Percentiles rank a stretch among this genome's conserved stretches.
Evolutionary conservation across 2,329 filamentous ascomycete species (phyloP).

Genomic region (Lasiodiplodia hormozganensis): DNA sequence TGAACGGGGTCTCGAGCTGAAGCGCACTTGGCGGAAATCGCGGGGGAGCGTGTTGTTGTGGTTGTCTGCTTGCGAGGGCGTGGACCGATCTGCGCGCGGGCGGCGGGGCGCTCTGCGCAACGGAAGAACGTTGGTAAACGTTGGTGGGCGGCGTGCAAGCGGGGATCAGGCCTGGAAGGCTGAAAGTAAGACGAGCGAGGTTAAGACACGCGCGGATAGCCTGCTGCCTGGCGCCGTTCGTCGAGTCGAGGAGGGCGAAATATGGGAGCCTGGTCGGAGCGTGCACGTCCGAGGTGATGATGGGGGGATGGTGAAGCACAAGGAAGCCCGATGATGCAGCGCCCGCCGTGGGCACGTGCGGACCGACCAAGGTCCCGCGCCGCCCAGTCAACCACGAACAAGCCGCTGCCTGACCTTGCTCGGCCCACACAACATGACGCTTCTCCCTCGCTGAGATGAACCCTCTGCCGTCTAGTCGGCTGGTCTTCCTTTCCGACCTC

Average conservation of each 20-base stretch:
- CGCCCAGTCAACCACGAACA: background rate
- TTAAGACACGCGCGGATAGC: background rate
- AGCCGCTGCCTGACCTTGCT: background rate
- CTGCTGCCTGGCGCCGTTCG: background rate
- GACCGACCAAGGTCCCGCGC: background rate
- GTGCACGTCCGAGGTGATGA: slow-evolving; percentile 14
- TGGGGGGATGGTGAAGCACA: slow-evolving; percentile 28
- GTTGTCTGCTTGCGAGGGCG: background rate
- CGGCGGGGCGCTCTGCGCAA: slow-evolving; percentile 18
- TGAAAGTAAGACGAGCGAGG: background rate
- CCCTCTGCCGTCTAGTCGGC: slow-evolving; percentile 64
- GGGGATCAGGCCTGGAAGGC: slow-evolving; percentile 1
- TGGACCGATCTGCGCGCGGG: slow-evolving; percentile 18
- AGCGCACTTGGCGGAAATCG: slow-evolving; percentile 3
- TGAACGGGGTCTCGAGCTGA: background rate
- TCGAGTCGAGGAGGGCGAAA: background rate
- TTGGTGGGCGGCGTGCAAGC: background rate
- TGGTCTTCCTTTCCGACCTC: slow-evolving; percentile 58
- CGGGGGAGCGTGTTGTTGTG: background rate
- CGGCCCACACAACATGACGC: background rate
- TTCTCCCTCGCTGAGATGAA: slow-evolving; percentile 27
- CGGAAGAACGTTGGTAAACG: background rate
- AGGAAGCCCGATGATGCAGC: slow-evolving; percentile 30
- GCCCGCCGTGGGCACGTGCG: slow-evolving; percentile 21
- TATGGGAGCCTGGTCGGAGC: slow-evolving; percentile 20